Base-by-base conservation (phyloP, 129 eudicot genomes). In the Pulicaria dysenterica region DNA sequence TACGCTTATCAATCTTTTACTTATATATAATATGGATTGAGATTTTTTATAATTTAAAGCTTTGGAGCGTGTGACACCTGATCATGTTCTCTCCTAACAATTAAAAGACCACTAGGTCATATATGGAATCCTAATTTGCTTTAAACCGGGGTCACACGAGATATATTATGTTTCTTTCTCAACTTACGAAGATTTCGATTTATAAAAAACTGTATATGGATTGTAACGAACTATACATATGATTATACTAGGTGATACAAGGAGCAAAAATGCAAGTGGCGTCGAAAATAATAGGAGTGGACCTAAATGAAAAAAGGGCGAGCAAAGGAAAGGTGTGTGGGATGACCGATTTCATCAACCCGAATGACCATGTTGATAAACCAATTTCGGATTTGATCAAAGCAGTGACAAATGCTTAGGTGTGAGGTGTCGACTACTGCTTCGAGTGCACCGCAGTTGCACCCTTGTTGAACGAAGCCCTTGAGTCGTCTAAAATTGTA, bases 191-290 rank as follows among this genome's bases (percentile, higher is more conserved):
- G n/a, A n/a, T n/a, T n/a, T n/a, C n/a, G n/a, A n/a, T n/a, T n/a
- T n/a, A n/a, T n/a, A n/a, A n/a, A n/a, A n/a, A n/a, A n/a, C n/a
- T n/a, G n/a, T n/a, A n/a, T n/a, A n/a, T n/a, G n/a, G n/a, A n/a
- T n/a, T n/a, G n/a, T n/a, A n/a, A n/a, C n/a, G n/a, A n/a, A n/a
- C n/a, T n/a, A n/a, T n/a, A n/a, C n/a, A n/a, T n/a, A n/a, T n/a
- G n/a, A n/a, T n/a, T n/a, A n/a, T n/a, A n/a, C n/a, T n/a, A 83
- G 84, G 87, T 55, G 5, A 79, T 87, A 48, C 72, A 81, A 59
- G 92, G 86, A 44, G 89, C 89, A 45, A 76, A 75, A 63, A 50
- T 72, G 70, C 82, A 77, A 50, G 92, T 89, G 46, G 92, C 92
- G 1, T 38, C 81, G 0, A 79, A 57, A 15, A 84, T 87, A 15